Evolutionary conservation across 202 grass and related monocot genomes (phyloP), one percentile per base, ranked within the genome.

Genomic region (Brachypodium distachyon): DNA sequence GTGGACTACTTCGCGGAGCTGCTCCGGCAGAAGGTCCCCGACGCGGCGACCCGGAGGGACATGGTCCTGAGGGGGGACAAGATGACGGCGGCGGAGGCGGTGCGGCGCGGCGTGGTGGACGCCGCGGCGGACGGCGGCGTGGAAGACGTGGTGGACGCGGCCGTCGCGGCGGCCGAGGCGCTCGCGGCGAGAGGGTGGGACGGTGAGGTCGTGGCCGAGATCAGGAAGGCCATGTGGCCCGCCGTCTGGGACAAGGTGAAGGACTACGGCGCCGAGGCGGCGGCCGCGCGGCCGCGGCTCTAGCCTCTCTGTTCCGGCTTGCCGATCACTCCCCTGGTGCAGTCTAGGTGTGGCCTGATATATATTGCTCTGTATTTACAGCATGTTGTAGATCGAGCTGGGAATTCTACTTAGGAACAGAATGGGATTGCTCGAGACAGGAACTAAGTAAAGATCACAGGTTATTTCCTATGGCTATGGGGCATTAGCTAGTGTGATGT

Each of bases 11-110:
- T 97, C 51, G 80, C 13, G 49, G 75, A 84, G 66, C 9, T 93
- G 36, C 14, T 97, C 53, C 77, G 89, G 63, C 52, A 84, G 62
- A 97, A 97, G 86, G 86, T 93, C 65, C 63, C 84, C 3, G 78
- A 89, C 82, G 78, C 88, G 0, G 67, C 34, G n/a, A 10, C 71
- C 12, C 66, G 94, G 70, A 82, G 90, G 67, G 88, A 97, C 32
- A 75, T 93, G 71, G 12, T 97, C 49, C 42, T 93, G 42, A 22
- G 50, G 33, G 86, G 86, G 9, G 19, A 48, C 13, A 91, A 68
- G 77, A 74, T 97, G 88, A 81, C 83, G 8, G 88, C 83, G 1
- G n/a, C 49, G n/a, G 88, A 91, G 41, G 88, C 81, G 5, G 14
- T 49, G 47, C 39, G 48, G 14, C 70, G 71, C 19, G 88, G 90